Conservation (phyloP, 176 grass and related monocot genomes). For the Cenchrus americanus region DNA sequence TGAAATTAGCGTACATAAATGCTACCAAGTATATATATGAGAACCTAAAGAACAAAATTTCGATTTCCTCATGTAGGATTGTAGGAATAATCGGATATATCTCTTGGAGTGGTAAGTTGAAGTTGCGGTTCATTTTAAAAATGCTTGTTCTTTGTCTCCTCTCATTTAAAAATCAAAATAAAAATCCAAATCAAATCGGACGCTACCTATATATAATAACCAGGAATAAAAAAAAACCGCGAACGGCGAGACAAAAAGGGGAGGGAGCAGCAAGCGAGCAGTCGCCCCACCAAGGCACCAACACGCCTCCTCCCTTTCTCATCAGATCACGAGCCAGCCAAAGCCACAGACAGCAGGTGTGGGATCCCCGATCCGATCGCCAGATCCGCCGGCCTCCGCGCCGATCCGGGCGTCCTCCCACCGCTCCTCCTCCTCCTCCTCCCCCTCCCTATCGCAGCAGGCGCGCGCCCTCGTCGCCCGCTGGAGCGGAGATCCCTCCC, state of each 20-base stretch:
- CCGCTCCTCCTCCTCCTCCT: background rate
- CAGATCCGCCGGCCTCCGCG: constrained; percentile 40
- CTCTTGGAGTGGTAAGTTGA: no score
- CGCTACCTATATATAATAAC: no score
- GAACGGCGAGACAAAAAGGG: background rate
- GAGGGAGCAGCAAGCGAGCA: background rate
- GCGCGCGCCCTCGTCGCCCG: background rate
- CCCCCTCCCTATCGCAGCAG: background rate
- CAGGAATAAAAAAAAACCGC: background rate
- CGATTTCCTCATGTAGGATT: no score
- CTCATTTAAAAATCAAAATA: no score
- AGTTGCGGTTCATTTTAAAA: no score
- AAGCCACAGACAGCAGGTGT: background rate
- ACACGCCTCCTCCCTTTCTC: background rate
- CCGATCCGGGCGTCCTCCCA: constrained; percentile 24
- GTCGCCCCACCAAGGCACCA: no score
- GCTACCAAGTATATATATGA: no score
- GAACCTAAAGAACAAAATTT: no score
- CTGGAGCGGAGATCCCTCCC: background rate
- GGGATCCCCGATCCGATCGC: constrained; percentile 34
- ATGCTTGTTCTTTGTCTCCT: no score
- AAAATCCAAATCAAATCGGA: no score
- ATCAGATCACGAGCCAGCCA: constrained; percentile 26
- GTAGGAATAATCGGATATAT: no score
- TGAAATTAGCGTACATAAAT: no score